Conservation (phyloP, 352 stramenopile genomes). For the Phytophthora capsici region DNA sequence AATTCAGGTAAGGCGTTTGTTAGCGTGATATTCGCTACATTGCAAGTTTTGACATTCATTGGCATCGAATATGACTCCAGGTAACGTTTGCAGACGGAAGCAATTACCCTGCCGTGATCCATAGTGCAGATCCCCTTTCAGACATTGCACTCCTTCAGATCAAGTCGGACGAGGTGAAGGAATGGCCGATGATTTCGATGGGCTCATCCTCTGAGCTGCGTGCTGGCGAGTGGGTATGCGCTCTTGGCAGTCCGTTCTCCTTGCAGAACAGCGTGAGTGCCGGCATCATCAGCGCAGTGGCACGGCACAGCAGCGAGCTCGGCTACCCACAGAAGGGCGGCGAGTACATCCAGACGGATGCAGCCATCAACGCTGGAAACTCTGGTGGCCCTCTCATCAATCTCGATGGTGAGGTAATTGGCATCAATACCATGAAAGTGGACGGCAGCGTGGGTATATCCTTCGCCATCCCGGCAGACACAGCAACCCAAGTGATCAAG, state of each 20-base stretch:
- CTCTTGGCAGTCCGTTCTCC: conserved; percentile 91
- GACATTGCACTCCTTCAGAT: conserved; percentile 93
- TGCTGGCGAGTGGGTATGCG: conserved; percentile 92
- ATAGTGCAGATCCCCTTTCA: conserved; percentile 87
- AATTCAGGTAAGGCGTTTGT: conserved; percentile 57
- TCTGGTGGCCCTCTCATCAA: conserved; percentile 94
- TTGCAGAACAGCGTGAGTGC: conserved; percentile 92
- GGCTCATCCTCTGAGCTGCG: conserved; percentile 81
- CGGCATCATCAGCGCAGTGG: conserved; percentile 92
- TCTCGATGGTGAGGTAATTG: conserved; percentile 93
- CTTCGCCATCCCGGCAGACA: conserved; percentile 95
- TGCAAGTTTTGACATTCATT: too few species aligned
- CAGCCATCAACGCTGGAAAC: conserved; percentile 94
- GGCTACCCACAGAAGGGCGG: conserved; percentile 79
- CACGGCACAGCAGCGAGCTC: conserved; percentile 89
- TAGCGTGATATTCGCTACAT: too few species aligned
- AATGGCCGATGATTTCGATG: conserved; percentile 78
- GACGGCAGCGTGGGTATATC: conserved; percentile 89
- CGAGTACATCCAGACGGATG: conserved; percentile 95
- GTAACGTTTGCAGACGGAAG: conserved; percentile 87
- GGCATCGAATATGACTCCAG: conserved; percentile 22
- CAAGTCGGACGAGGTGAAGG: conserved; percentile 52
- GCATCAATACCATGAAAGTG: conserved; percentile 96
- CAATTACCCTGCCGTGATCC: conserved; percentile 77
- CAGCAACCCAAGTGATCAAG: conserved; percentile 86